phyloP scores from a whole-genome alignment of 169 alveolate genomes.

The Amoebophrya sp. region DNA sequence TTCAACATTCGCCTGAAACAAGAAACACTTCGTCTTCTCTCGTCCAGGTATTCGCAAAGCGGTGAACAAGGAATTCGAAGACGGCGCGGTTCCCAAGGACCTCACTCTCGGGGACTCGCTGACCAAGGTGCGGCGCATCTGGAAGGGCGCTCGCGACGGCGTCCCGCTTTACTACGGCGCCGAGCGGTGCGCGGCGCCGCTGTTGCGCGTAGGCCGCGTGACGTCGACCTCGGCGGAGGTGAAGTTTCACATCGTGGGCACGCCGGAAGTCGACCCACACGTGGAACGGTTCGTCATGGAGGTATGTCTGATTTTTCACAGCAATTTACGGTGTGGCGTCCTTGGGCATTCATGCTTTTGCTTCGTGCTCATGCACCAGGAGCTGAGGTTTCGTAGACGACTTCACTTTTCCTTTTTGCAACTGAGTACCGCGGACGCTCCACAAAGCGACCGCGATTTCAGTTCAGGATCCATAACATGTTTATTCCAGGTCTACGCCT shows the following conservation, averaged over 20 bases:
- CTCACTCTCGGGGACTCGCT: background rate
- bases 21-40: background rate
- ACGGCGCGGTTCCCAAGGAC: background rate
- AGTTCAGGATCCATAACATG: background rate
- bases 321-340: background rate
- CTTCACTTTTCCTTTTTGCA: background rate
- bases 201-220: background rate
- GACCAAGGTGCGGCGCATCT: background rate
- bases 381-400: background rate
- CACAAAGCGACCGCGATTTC: background rate
- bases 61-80: background rate
- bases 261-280: slow-evolving; percentile 2
- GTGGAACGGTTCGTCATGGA: background rate
- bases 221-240: background rate
- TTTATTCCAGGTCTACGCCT: background rate
- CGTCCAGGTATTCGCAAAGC: background rate
- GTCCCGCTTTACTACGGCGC: background rate
- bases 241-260: background rate
- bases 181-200: background rate
- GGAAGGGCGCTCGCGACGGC: background rate
- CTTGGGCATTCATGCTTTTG: background rate
- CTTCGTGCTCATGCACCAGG: background rate
- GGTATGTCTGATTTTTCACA: background rate
- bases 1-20: background rate
- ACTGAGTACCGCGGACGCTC: background rate